Percentiles rank a stretch among this genome's conserved stretches.
These are phyloP conservation scores for Tylopilus sp. DNA, from an alignment of 1,284 basidiomycete species.

Conservation along the genomic window DNA sequence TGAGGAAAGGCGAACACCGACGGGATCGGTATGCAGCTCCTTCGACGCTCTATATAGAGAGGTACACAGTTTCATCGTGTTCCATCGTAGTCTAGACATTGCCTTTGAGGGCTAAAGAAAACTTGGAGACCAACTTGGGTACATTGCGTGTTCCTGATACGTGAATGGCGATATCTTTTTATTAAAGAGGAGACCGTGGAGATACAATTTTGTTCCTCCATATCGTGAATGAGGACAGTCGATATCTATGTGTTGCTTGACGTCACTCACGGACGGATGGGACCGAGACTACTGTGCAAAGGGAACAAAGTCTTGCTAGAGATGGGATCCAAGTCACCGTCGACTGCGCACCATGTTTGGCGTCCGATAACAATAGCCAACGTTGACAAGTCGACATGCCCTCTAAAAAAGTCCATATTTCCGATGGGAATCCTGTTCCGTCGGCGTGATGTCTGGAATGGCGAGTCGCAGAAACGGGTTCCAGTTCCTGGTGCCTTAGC, in stretches of 20 bases:
- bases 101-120: slow-evolving; percentile 1
- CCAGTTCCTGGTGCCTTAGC: slow-evolving; percentile 28
- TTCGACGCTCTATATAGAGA: not conserved
- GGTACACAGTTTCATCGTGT: not conserved
- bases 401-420: not conserved
- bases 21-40: not conserved
- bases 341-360: not conserved
- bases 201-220: slow-evolving; percentile 1
- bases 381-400: not conserved
- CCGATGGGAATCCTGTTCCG: not conserved
- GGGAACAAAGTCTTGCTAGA: not conserved
- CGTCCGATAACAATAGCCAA: not conserved
- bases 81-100: not conserved
- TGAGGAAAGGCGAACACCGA: not conserved
- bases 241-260: slow-evolving; percentile 1
- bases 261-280: not conserved
- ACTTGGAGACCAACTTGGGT: slow-evolving; percentile 1
- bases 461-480: not conserved
- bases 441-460: not conserved
- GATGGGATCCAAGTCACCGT: not conserved
- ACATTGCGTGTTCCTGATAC: slow-evolving; percentile 17
- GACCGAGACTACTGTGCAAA: not conserved
- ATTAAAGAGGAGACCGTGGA: slow-evolving; percentile 13
- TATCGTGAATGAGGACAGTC: not conserved
- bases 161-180: slow-evolving; percentile 10